A percentile compares a stretch with the other conserved stretches of the same genome.
Evolutionary conservation across 192 early-diverging fungal species (phyloP).

Genomic region (Umbelopsis sp.): DNA sequence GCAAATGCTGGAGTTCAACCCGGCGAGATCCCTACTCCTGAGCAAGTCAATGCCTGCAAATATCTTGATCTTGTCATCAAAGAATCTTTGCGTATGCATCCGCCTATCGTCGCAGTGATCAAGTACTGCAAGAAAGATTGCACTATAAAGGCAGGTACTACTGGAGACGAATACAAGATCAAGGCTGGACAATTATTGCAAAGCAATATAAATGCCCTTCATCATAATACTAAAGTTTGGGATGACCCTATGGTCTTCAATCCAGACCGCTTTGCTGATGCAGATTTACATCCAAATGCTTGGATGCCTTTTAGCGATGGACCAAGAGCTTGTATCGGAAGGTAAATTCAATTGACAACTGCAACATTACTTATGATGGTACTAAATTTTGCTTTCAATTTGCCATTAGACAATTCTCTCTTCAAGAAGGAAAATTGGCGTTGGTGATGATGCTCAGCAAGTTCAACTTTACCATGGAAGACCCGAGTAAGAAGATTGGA

Average conservation of each 20-base stretch:
- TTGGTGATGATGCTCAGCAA: constrained; percentile 50
- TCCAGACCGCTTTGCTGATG: constrained; percentile 39
- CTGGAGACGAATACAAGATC: constrained; percentile 32
- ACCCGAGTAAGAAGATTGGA: not conserved
- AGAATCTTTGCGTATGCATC: constrained; percentile 31
- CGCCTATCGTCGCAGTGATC: constrained; percentile 22
- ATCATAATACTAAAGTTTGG: constrained; percentile 28
- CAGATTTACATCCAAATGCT: constrained; percentile 32
- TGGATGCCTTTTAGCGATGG: constrained; percentile 45
- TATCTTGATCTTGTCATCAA: constrained; percentile 30
- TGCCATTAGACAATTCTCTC: constrained; percentile 43
- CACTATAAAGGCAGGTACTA: not conserved
- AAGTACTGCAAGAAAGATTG: constrained; percentile 38
- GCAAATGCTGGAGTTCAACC: constrained; percentile 22
- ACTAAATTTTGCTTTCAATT: too few relatives aligned
- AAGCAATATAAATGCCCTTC: constrained; percentile 25
- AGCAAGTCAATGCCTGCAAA: constrained; percentile 22
- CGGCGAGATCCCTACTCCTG: constrained; percentile 25
- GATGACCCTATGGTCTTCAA: constrained; percentile 32
- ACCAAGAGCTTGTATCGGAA: constrained; percentile 42
- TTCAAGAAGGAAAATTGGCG: constrained; percentile 58
- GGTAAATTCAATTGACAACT: not conserved
- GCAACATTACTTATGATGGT: not conserved
- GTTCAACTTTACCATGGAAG: constrained; percentile 41
- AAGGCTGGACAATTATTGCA: not conserved